Percentiles rank a stretch among this genome's conserved stretches.
Evolutionary conservation across 768 basidiomycete species (phyloP).

Genomic region (Boletus barrowsii): DNA sequence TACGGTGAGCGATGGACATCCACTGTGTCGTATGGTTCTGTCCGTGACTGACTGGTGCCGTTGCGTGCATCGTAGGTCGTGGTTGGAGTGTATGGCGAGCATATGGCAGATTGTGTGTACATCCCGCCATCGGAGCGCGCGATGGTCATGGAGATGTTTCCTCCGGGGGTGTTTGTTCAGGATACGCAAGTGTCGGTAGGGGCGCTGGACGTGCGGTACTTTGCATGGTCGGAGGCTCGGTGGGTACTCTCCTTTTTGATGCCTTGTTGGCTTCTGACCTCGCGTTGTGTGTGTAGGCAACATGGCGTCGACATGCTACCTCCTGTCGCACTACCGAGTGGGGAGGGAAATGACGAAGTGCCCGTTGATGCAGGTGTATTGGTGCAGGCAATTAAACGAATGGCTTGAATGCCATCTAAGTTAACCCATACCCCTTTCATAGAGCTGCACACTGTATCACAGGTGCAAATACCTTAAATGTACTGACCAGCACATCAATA

Average conservation of each 20-base stretch:
- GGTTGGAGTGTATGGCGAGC: conserved; percentile 2
- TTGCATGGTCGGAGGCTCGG: conserved; percentile 2
- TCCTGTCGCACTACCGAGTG: not conserved
- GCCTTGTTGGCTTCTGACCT: not conserved
- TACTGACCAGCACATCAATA: not conserved
- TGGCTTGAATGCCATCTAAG: not conserved
- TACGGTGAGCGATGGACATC: conserved; percentile 43
- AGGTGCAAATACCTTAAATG: not conserved
- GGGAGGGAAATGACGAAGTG: not conserved
- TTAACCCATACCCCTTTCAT: not conserved
- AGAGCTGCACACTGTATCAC: not conserved
- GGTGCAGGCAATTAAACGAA: not conserved
- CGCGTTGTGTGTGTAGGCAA: not conserved
- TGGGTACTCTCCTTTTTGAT: not conserved
- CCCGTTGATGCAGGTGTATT: not conserved
- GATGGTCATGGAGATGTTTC: conserved; percentile 2
- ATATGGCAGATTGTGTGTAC: conserved; percentile 3
- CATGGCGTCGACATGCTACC: not conserved
- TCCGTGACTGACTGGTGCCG: too few species aligned
- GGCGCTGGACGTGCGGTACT: not conserved
- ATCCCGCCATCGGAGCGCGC: not conserved
- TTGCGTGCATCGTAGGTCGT: not conserved
- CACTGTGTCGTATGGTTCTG: too few species aligned
- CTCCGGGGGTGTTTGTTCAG: conserved; percentile 1
- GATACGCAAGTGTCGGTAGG: not conserved